Evolutionary conservation across 163 green algal genomes (phyloP), one percentile per base, ranked within the genome.

Genomic region (Picocystis sp.): DNA sequence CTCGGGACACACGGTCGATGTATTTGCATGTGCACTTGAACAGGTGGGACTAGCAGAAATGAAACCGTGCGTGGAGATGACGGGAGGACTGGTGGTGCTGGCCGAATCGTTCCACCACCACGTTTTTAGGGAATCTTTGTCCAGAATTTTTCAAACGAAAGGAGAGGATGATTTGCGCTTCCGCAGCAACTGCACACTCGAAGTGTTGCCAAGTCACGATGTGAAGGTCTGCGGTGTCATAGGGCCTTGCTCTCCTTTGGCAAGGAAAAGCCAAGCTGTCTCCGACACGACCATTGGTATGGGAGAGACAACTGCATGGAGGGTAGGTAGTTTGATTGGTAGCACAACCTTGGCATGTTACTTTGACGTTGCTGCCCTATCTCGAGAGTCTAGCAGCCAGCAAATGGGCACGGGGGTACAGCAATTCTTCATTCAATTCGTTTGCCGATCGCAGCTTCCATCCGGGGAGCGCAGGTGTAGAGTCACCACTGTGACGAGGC

Each of bases 21-120:
- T 97, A 5, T 96, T 96, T 65, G 77, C 82, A 1, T 95, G 80
- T 67, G 79, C 88, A 2, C 78, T 99, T 25, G 90, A 99, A 65
- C 87, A 96, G 75, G 67, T 93, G 14, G 87, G 87, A 19, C 59
- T 94, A 42, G 77, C 76, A 1, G 87, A 97, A 70, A 92, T 93
- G 83, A 85, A 87, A 62, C 61, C 65, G 29, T 73, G 75, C 21
- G 72, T 93, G 43, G 82, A 94, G 60, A 58, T 45, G 41, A 93
- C 81, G 10, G 86, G 87, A 42, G 87, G 87, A 43, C 63, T 92
- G 23, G 65, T 82, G 21, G 79, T 95, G 47, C 76, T 92, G 62
- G 82, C 82, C 0, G 86, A 94, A 70, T 86, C 73, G 14, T 96
- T 86, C 69, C 54, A 71, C 57, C 86, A 88, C 59, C 64, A 78